Evolutionary conservation across 306 rosid species (phyloP).

Genomic region (Quillaja saponaria): DNA sequence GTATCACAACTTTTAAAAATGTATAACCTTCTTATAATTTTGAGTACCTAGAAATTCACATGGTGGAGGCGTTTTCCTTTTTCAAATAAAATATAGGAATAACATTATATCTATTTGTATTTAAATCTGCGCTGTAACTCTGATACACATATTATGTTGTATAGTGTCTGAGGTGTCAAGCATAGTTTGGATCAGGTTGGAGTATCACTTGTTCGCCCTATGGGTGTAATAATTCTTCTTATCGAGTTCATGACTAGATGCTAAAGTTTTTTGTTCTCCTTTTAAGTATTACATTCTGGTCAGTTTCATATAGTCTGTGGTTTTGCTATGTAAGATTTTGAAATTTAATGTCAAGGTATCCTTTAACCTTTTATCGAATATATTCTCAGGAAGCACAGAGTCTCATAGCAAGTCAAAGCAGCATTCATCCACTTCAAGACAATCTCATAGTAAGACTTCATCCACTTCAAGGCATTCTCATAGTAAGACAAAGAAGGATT

Average conservation of each 20-base stretch:
- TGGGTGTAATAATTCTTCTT: background rate
- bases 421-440: no score
- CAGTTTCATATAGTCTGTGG: slow-evolving; percentile 7
- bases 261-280: background rate
- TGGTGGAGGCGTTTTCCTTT: background rate
- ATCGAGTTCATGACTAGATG: background rate
- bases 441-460: slow-evolving; percentile 24
- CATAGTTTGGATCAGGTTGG: slow-evolving; percentile 11
- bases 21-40: background rate
- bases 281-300: background rate
- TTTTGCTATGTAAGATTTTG: background rate
- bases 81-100: background rate
- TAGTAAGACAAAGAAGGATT: slow-evolving; percentile 36
- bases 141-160: background rate
- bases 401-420: slow-evolving; percentile 2
- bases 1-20: background rate
- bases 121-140: background rate
- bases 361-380: slow-evolving; percentile 26
- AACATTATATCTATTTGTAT: background rate
- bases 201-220: background rate
- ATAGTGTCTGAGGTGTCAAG: background rate
- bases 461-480: background rate
- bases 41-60: background rate
- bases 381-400: slow-evolving; percentile 44
- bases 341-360: slow-evolving; percentile 21